Conservation (phyloP, 257 asterid species). For the Misopates orontium region DNA sequence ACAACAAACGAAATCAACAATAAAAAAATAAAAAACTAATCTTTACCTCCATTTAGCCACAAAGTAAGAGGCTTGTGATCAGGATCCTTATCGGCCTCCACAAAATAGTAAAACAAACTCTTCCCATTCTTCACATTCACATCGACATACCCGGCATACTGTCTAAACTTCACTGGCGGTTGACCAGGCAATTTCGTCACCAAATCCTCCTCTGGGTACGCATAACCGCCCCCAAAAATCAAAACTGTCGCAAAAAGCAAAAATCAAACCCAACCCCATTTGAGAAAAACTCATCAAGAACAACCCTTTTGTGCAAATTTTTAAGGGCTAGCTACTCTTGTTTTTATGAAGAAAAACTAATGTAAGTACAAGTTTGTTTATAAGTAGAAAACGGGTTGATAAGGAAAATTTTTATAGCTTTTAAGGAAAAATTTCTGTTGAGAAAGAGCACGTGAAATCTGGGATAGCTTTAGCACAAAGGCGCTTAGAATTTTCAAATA, state of each 20-base stretch:
- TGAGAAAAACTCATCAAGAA: conserved; percentile 29
- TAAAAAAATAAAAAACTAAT: too few species aligned
- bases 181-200: conserved; percentile 83
- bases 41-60: conserved; percentile 87
- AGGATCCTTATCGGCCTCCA: conserved; percentile 78
- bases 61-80: conserved; percentile 72
- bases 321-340: neutral
- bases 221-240: conserved; percentile 47
- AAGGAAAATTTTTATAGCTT: conserved; percentile 14
- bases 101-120: conserved; percentile 91
- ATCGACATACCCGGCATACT: conserved; percentile 89
- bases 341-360: conserved; percentile 1
- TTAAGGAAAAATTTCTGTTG: conserved; percentile 27
- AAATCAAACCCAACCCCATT: conserved; percentile 49
- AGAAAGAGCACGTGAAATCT: conserved; percentile 62
- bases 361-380: neutral
- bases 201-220: conserved; percentile 72
- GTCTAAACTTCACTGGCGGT: conserved; percentile 75
- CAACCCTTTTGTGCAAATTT: conserved; percentile 24
- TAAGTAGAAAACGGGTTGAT: too few species aligned
- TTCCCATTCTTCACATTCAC: conserved; percentile 78
- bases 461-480: conserved; percentile 47
- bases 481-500: neutral
- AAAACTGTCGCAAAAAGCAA: conserved; percentile 30
- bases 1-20: neutral